Percentiles rank a stretch among this genome's conserved stretches.
phyloP scores from a whole-genome alignment of 805 yeast species.

The Blastobotrys mokoenaii region DNA sequence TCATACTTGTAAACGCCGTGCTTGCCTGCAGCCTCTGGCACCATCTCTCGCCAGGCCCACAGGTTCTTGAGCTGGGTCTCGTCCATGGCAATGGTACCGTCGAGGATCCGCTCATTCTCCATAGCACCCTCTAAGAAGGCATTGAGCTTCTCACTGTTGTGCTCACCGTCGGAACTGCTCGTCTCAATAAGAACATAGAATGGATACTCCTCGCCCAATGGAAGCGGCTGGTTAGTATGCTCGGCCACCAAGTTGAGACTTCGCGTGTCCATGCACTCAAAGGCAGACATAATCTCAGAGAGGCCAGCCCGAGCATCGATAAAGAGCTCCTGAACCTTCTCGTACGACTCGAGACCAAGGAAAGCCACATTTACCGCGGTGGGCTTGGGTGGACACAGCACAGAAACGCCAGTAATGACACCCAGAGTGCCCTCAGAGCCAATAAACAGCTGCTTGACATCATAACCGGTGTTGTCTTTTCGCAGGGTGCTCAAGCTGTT shows the following conservation, averaged over 20 bases:
- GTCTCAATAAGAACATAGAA: constrained; percentile 91
- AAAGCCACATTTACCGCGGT: constrained; percentile 80
- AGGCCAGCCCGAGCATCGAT: constrained; percentile 69
- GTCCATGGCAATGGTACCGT: constrained; percentile 94
- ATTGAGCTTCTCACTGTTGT: constrained; percentile 86
- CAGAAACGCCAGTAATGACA: constrained; percentile 80
- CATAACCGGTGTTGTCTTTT: constrained; percentile 94
- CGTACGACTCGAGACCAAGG: constrained; percentile 72
- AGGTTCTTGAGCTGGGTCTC: constrained; percentile 74
- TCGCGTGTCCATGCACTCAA: constrained; percentile 87
- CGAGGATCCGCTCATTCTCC: constrained; percentile 78
- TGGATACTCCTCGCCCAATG: constrained; percentile 76
- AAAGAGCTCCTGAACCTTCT: constrained; percentile 76
- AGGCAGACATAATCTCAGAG: constrained; percentile 81
- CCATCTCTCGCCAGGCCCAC: constrained; percentile 95
- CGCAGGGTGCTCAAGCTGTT: constrained; percentile 77
- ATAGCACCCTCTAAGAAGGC: constrained; percentile 72
- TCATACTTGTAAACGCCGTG: constrained; percentile 95
- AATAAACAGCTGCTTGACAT: constrained; percentile 82
- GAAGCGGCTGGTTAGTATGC: constrained; percentile 54
- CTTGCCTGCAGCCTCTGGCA: constrained; percentile 79
- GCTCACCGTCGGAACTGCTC: constrained; percentile 89
- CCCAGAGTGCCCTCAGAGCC: constrained; percentile 95
- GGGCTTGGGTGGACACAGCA: constrained; percentile 85
- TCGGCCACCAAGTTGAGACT: constrained; percentile 36